Conservation (phyloP, 2,329 filamentous ascomycete genomes). For the Fusarium gaditjirri region DNA sequence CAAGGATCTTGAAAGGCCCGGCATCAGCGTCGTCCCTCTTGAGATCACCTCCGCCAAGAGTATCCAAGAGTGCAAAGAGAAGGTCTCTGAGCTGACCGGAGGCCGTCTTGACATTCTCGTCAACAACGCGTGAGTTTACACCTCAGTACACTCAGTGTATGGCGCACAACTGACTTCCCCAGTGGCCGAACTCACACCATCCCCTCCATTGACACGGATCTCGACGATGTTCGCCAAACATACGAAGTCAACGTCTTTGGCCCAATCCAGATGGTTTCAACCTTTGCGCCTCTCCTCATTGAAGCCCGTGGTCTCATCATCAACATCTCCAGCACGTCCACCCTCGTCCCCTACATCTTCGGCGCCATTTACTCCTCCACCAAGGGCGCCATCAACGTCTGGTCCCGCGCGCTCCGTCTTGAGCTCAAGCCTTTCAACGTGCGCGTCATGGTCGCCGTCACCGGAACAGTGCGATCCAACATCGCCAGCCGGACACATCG, state of each 20-base stretch:
- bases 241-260: conserved; percentile 69
- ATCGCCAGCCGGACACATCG: conserved; percentile 57
- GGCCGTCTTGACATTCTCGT: conserved; percentile 68
- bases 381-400: conserved; percentile 64
- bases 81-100: conserved; percentile 60
- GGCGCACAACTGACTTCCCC: background rate
- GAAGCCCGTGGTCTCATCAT: conserved; percentile 62
- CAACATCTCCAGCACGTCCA: conserved; percentile 65
- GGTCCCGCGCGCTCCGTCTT: conserved; percentile 63
- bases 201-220: conserved; percentile 62
- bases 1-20: conserved; percentile 55
- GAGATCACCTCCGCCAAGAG: conserved; percentile 65
- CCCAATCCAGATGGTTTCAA: conserved; percentile 65
- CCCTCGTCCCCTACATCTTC: conserved; percentile 63
- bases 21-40: conserved; percentile 61
- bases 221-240: conserved; percentile 63
- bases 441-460: conserved; percentile 67
- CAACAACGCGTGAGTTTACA: conserved; percentile 64
- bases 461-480: conserved; percentile 63
- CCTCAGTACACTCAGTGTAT: background rate
- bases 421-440: conserved; percentile 65
- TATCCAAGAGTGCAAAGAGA: conserved; percentile 59
- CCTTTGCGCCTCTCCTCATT: conserved; percentile 62
- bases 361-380: conserved; percentile 64
- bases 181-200: conserved; percentile 64